Evolutionary conservation across 2,329 filamentous ascomycete genomes (phyloP).

Genomic region (Xylariaceae sp.): DNA sequence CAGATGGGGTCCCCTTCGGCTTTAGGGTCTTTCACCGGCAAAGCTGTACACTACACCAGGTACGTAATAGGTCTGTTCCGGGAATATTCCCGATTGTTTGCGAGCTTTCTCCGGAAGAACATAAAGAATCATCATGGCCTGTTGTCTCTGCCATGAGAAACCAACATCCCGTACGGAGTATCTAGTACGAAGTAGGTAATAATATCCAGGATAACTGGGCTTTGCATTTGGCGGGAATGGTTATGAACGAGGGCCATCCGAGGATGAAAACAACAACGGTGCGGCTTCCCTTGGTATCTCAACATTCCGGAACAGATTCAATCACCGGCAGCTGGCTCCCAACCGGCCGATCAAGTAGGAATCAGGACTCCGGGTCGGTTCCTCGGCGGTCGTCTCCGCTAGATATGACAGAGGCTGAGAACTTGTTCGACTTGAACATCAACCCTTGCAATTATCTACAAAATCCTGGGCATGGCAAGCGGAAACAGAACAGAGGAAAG

Average conservation of each 20-base stretch:
- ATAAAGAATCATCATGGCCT: too few relatives aligned
- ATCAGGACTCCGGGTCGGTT: neutral
- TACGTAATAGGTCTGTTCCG: too few relatives aligned
- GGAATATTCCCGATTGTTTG: too few relatives aligned
- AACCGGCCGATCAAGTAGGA: neutral
- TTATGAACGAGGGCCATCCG: neutral
- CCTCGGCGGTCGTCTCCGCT: neutral
- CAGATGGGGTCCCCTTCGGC: too few relatives aligned
- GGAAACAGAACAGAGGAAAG: neutral
- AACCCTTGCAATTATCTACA: neutral
- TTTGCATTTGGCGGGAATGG: neutral
- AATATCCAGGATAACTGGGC: neutral
- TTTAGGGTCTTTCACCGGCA: too few relatives aligned
- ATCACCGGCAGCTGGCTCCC: too few relatives aligned
- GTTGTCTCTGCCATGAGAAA: too few relatives aligned
- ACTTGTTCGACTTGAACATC: conserved; percentile 11
- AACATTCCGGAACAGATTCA: neutral
- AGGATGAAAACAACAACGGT: neutral
- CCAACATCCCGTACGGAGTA: too few relatives aligned
- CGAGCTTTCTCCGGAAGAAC: too few relatives aligned
- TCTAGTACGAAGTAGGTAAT: too few relatives aligned
- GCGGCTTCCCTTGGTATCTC: neutral
- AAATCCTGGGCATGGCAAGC: neutral
- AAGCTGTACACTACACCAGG: too few relatives aligned
- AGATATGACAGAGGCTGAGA: neutral